Conservation (phyloP, 768 basidiomycete genomes). For the Amanita brunnescens region DNA sequence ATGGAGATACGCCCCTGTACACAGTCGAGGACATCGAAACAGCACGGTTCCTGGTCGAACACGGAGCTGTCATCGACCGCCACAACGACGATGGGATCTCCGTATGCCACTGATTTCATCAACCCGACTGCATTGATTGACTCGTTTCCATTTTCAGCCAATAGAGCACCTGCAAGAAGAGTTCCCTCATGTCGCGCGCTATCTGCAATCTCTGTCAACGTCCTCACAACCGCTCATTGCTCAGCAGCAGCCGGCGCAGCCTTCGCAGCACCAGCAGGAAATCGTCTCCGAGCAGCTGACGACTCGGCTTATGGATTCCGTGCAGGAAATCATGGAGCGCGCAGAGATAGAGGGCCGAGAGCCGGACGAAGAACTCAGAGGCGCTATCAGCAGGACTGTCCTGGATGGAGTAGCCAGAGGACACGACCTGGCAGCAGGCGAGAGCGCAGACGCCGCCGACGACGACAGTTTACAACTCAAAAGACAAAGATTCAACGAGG, state of each 20-base stretch:
- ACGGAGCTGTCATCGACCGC: slow-evolving; percentile 58
- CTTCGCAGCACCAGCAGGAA: slow-evolving; percentile 64
- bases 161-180: slow-evolving; percentile 21
- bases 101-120: slow-evolving; percentile 35
- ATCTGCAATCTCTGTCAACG: slow-evolving; percentile 11
- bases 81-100: slow-evolving; percentile 68
- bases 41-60: slow-evolving; percentile 68
- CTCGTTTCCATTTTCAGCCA: slow-evolving; percentile 35
- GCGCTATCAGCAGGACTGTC: slow-evolving; percentile 56
- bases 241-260: slow-evolving; percentile 15
- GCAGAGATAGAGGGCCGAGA: slow-evolving; percentile 50
- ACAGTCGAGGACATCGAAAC: slow-evolving; percentile 78
- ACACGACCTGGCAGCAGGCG: slow-evolving; percentile 34
- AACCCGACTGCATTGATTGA: background rate
- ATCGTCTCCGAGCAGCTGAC: slow-evolving; percentile 63
- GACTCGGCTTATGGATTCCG: slow-evolving; percentile 51
- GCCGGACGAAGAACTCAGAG: slow-evolving; percentile 58
- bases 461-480: slow-evolving; percentile 26
- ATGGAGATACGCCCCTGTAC: slow-evolving; percentile 89
- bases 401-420: slow-evolving; percentile 59
- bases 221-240: slow-evolving; percentile 12
- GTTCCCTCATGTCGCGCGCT: slow-evolving; percentile 7
- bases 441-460: slow-evolving; percentile 17
- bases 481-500: slow-evolving; percentile 22
- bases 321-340: slow-evolving; percentile 54